Percentiles rank a stretch among this genome's conserved stretches.
Conservation (phyloP, 768 basidiomycete species). For the Auriscalpium vulgare region DNA sequence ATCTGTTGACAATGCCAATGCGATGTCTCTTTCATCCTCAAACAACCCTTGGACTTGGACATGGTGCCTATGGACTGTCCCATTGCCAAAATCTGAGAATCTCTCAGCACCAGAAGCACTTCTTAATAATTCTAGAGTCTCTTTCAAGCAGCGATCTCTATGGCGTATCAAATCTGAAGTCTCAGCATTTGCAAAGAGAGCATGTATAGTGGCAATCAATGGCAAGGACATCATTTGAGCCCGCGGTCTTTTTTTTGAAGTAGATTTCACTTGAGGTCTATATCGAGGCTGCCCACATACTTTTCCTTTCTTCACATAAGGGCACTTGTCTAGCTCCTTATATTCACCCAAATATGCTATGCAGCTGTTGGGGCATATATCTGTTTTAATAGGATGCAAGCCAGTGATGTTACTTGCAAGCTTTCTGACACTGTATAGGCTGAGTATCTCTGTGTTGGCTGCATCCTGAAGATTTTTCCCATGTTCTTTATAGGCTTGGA, state of each 20-base stretch:
- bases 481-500: background rate
- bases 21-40: constrained; percentile 14
- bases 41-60: background rate
- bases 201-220: background rate
- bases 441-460: background rate
- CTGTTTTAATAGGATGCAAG: background rate
- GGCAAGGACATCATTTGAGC: background rate
- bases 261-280: background rate
- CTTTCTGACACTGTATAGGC: background rate
- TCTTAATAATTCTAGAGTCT: background rate
- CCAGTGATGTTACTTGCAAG: background rate
- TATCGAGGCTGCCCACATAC: background rate
- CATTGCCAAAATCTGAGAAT: background rate
- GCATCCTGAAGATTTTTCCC: background rate
- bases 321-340: background rate
- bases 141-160: background rate
- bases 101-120: background rate
- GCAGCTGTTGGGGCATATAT: background rate
- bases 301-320: background rate
- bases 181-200: background rate
- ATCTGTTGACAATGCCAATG: constrained; percentile 21
- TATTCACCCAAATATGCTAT: background rate
- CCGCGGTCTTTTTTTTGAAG: background rate
- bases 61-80: background rate
- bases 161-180: background rate